Evolutionary conservation across 176 grass and related monocot genomes (phyloP).

Genomic region (Oryza longistaminata): DNA sequence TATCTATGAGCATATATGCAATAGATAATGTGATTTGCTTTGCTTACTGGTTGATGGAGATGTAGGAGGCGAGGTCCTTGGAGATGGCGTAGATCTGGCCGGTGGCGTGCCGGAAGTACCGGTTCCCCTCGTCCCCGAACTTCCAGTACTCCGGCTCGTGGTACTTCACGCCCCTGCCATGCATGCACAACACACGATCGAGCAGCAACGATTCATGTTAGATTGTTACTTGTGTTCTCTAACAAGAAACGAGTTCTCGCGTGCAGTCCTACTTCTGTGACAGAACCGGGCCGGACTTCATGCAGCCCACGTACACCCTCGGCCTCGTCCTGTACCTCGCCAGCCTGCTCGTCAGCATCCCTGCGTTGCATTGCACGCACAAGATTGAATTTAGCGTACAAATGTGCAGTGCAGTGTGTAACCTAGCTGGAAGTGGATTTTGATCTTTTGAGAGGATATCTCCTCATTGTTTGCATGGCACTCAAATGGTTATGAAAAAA

Average conservation of each 20-base stretch:
- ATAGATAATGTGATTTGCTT: no score
- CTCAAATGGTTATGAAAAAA: no score
- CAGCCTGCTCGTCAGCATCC: constrained; percentile 55
- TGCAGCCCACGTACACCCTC: constrained; percentile 77
- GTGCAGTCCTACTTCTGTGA: constrained; percentile 60
- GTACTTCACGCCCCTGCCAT: constrained; percentile 63
- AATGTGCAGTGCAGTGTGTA: no score
- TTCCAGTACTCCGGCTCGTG: constrained; percentile 84
- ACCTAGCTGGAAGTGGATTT: no score
- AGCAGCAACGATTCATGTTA: background rate
- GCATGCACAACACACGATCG: background rate
- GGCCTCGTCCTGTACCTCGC: constrained; percentile 47
- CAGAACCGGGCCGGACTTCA: constrained; percentile 81
- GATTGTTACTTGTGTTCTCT: no score
- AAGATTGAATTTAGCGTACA: no score
- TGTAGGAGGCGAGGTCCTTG: constrained; percentile 78
- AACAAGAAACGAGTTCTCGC: background rate
- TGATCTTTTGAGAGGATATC: no score
- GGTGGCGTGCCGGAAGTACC: constrained; percentile 78
- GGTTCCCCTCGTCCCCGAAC: constrained; percentile 80
- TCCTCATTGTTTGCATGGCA: no score
- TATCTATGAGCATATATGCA: no score
- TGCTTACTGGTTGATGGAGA: constrained; percentile 74
- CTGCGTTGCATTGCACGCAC: background rate
- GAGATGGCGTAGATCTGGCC: constrained; percentile 83